phyloP scores from a whole-genome alignment of 345 rosid genomes.

The Arabidopsis thaliana region TAIR10.1 NC_003076.8:7401001-7401500 shows the following conservation, averaged over 20 bases:
- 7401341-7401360: background rate
- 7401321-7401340: background rate
- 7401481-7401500: background rate
- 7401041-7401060: too few species aligned
- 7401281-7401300: background rate
- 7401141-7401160: too few species aligned
- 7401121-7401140: too few species aligned
- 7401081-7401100: too few species aligned
- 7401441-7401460: background rate
- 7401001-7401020: too few species aligned
- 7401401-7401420: background rate
- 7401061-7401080: too few species aligned
- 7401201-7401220: too few species aligned
- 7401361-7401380: slow-evolving; percentile 8
- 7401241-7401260: background rate
- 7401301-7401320: too few species aligned
- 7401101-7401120: too few species aligned
- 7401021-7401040: too few species aligned
- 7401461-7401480: background rate
- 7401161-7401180: too few species aligned
- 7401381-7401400: background rate
- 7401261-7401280: background rate
- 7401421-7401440: background rate
- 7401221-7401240: background rate
- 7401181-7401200: too few species aligned